These are phyloP conservation scores for Cryphonectria parasitica DNA, from an alignment of 2,329 filamentous ascomycete species.

Conservation along the genomic window DNA sequence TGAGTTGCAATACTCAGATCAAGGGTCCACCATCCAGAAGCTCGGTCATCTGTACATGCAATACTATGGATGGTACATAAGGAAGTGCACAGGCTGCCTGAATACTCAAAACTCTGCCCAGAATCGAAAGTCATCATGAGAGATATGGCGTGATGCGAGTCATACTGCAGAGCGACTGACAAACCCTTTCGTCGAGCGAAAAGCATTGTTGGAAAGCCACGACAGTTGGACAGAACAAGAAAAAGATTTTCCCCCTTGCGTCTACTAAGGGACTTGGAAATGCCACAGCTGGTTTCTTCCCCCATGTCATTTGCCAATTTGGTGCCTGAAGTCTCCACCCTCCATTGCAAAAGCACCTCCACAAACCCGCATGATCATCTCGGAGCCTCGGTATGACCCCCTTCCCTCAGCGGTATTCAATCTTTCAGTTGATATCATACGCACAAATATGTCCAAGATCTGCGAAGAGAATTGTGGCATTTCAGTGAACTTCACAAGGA, in stretches of 20 bases:
- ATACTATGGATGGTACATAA: not conserved
- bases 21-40: not conserved
- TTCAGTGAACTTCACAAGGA: not conserved
- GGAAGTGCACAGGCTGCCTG: not conserved
- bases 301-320: slow-evolving; percentile 4
- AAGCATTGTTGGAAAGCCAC: not conserved
- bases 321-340: slow-evolving; percentile 10
- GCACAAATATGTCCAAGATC: not conserved
- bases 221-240: not conserved
- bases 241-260: not conserved
- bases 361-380: not conserved
- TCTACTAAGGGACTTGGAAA: not conserved
- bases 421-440: not conserved
- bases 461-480: not conserved
- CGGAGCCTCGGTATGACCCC: not conserved
- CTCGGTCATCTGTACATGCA: not conserved
- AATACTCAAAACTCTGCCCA: not conserved
- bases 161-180: slow-evolving; percentile 1
- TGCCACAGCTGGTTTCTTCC: not conserved
- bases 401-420: not conserved
- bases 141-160: slow-evolving; percentile 15
- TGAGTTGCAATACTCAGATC: not conserved
- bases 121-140: not conserved
- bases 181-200: not conserved
- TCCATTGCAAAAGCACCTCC: not conserved